Base-by-base conservation (phyloP, 768 basidiomycete species). In the Termitomyces bulborhizus region DNA sequence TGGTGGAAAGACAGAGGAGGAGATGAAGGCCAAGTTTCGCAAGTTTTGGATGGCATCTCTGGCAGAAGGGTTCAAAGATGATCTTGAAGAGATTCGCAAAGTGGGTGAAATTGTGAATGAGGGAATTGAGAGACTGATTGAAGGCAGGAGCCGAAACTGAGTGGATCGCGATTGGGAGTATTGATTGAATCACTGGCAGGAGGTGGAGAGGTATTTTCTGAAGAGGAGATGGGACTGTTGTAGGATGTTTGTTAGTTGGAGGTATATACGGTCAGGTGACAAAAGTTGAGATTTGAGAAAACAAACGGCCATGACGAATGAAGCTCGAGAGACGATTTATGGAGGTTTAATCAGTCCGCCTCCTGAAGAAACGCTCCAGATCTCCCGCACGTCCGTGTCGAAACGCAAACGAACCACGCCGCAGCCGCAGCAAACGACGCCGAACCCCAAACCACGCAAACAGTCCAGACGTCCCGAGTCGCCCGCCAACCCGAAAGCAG, bases 11-110 rank as follows among this genome's bases (percentile, higher is more conserved):
- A 45, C 48, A 4, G 57, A 58, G 29, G 86, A 58, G 31, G 86
- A 91, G 56, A 66, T 92, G 64, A 85, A 83, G 63, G 81, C 81
- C 34, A 80, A 76, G 43, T 93, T 93, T 66, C 74, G 85, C 53
- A 85, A 85, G 67, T 93, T 93, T 64, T 93, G 91, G 91, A 91
- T 93, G 90, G 71, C 82, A 2, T 82, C 86, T 0, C 78, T 93
- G 6, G 88, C 84, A 1, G 88, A 92, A 65, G 90, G 82, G 11
- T 94, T 93, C 70, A 81, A 80, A 58, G 85, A 88, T 45, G 92
- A 93, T 66, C 73, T 93, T n/a, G 89, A 91, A 62, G 78, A 84
- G 62, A 85, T 93, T 62, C 82, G 86, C 32, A 89, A 91, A 78
- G 91, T 88, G 51, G 11, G 16, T 32, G 4, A 9, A 41, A 48